A percentile compares a stretch with the other conserved stretches of the same genome.
Conservation (phyloP, 805 yeast species). For the Saccharomycopsis fibuligera region DNA sequence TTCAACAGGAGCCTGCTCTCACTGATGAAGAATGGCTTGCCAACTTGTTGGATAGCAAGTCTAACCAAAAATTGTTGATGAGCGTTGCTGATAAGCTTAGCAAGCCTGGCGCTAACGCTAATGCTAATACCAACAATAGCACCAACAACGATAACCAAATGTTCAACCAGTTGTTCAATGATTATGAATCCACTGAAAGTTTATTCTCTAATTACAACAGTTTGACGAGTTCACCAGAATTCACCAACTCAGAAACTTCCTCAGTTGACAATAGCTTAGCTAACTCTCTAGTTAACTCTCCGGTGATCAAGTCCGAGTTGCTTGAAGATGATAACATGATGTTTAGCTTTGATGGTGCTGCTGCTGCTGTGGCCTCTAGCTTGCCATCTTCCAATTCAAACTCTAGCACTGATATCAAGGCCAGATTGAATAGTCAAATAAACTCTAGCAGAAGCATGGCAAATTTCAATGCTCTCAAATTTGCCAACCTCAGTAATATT, state of each 20-base stretch:
- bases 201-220: slow-evolving; percentile 4
- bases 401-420: neutral
- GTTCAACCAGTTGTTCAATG: slow-evolving; percentile 2
- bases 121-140: neutral
- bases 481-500: neutral
- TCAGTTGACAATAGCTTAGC: slow-evolving; percentile 22
- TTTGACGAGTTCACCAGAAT: neutral
- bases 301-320: slow-evolving; percentile 30
- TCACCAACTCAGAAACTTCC: neutral
- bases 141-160: neutral
- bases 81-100: neutral
- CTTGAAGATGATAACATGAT: slow-evolving; percentile 31
- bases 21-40: slow-evolving; percentile 13
- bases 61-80: neutral
- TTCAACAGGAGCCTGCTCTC: neutral
- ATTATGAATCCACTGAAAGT: slow-evolving; percentile 8
- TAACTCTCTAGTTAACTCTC: slow-evolving; percentile 28
- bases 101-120: neutral
- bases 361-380: neutral
- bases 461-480: slow-evolving; percentile 7
- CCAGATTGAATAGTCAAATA: slow-evolving; percentile 3
- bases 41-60: slow-evolving; percentile 4
- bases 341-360: neutral
- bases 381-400: neutral
- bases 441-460: slow-evolving; percentile 5